These are phyloP conservation scores for Helichrysum umbraculigerum DNA, from an alignment of 129 eudicot species.

Conservation along the genomic window DNA sequence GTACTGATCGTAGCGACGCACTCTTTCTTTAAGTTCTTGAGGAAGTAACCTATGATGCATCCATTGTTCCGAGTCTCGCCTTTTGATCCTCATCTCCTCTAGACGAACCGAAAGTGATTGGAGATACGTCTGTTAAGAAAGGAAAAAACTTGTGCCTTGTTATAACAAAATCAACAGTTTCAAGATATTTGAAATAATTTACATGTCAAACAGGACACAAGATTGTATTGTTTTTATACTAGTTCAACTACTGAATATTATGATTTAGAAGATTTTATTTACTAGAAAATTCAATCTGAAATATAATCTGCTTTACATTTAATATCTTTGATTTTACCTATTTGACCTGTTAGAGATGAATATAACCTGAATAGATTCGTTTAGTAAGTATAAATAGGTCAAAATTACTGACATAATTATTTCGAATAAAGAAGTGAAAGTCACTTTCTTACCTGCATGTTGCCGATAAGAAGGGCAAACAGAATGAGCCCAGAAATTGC, in stretches of 20 bases:
- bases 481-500: constrained; percentile 87
- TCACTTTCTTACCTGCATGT: constrained; percentile 70
- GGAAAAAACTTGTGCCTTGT: constrained; percentile 10
- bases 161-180: neutral
- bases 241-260: neutral
- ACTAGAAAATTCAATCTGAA: neutral
- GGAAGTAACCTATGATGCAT: constrained; percentile 97
- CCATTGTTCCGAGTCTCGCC: constrained; percentile 95
- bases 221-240: neutral
- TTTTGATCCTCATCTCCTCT: constrained; percentile 90
- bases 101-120: constrained; percentile 87
- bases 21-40: constrained; percentile 81
- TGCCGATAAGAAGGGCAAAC: constrained; percentile 95
- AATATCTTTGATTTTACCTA: neutral
- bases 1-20: constrained; percentile 84
- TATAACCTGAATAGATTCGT: neutral
- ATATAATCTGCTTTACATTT: neutral
- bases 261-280: neutral
- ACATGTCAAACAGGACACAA: neutral
- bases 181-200: neutral
- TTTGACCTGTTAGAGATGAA: neutral
- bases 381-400: neutral
- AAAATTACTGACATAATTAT: neutral
- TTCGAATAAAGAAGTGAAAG: neutral
- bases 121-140: constrained; percentile 72